A percentile compares a stretch with the other conserved stretches of the same genome.
phyloP scores from a whole-genome alignment of 768 basidiomycete genomes.

The Trametes punicea region DNA sequence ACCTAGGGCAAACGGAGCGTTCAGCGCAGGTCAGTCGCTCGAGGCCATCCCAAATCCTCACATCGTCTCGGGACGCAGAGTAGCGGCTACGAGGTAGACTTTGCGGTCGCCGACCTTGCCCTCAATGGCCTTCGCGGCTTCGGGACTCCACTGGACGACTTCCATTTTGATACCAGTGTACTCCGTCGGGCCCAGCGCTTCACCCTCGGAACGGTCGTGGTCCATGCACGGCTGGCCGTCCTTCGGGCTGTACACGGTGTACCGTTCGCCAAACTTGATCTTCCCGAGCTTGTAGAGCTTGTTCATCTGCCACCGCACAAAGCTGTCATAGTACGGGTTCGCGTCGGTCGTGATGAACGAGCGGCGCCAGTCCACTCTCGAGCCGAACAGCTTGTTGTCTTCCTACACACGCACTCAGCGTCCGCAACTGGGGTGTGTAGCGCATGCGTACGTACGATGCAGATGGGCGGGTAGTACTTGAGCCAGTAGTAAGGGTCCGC shows the following conservation, averaged over 20 bases:
- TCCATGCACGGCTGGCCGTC: conserved; percentile 99
- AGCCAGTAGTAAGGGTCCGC: conserved; percentile 95
- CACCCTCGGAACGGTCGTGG: conserved; percentile 94
- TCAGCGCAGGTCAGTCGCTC: background rate
- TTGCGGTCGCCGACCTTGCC: conserved; percentile 73
- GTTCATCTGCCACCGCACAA: conserved; percentile 98
- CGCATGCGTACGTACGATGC: conserved; percentile 52
- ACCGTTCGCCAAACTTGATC: conserved; percentile 97
- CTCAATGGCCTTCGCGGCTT: conserved; percentile 60
- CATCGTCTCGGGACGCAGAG: conserved; percentile 96
- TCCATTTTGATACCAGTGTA: conserved; percentile 95
- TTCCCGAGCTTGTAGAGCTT: conserved; percentile 82
- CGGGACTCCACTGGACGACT: conserved; percentile 78
- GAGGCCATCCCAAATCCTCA: conserved; percentile 34
- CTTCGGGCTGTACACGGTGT: conserved; percentile 98
- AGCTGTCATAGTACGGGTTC: conserved; percentile 96
- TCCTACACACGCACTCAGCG: conserved; percentile 34
- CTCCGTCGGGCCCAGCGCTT: conserved; percentile 92
- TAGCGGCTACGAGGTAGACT: conserved; percentile 93
- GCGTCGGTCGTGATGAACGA: conserved; percentile 91
- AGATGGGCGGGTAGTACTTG: conserved; percentile 93
- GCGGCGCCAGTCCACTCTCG: conserved; percentile 96
- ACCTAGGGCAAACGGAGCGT: conserved; percentile 46
- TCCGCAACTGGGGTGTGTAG: background rate
- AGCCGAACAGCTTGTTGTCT: conserved; percentile 87